These are phyloP conservation scores for Lyophyllum decastes DNA, from an alignment of 768 basidiomycete genomes.

Conservation along the genomic window DNA sequence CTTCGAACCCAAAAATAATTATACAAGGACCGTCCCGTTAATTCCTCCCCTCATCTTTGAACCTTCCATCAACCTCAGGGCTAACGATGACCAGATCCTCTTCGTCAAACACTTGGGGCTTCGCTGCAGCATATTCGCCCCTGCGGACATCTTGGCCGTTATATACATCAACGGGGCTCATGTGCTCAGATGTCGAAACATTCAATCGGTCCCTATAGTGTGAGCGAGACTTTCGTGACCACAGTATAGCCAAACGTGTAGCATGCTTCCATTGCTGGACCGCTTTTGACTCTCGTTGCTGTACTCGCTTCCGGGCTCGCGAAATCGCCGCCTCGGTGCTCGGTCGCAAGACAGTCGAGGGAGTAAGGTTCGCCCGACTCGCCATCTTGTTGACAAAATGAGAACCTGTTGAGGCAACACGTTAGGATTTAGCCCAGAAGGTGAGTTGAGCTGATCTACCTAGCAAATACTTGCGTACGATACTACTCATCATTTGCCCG, in stretches of 20 bases:
- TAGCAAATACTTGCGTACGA: constrained; percentile 83
- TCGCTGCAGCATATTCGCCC: constrained; percentile 26
- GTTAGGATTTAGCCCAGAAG: neutral
- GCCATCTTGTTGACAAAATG: constrained; percentile 72
- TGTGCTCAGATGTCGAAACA: constrained; percentile 68
- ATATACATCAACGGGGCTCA: constrained; percentile 76
- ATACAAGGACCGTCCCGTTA: neutral
- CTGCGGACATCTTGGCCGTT: constrained; percentile 54
- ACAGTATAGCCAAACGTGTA: constrained; percentile 39
- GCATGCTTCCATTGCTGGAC: constrained; percentile 51
- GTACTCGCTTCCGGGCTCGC: constrained; percentile 35
- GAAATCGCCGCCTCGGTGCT: constrained; percentile 46
- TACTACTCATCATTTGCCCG: constrained; percentile 74
- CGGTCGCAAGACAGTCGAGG: constrained; percentile 36
- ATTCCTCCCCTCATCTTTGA: constrained; percentile 52
- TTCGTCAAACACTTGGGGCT: constrained; percentile 24
- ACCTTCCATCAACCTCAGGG: constrained; percentile 67
- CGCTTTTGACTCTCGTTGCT: constrained; percentile 28
- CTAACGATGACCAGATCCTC: constrained; percentile 59
- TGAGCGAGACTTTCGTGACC: constrained; percentile 41
- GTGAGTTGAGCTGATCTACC: constrained; percentile 42
- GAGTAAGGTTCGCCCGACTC: constrained; percentile 33
- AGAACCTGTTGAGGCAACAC: constrained; percentile 47
- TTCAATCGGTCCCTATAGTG: constrained; percentile 64
- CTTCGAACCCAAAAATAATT: too few relatives aligned